Evolutionary conservation across 257 asterid genomes (phyloP), one percentile per base, ranked within the genome.

Genomic region (Nicotiana undulata): DNA sequence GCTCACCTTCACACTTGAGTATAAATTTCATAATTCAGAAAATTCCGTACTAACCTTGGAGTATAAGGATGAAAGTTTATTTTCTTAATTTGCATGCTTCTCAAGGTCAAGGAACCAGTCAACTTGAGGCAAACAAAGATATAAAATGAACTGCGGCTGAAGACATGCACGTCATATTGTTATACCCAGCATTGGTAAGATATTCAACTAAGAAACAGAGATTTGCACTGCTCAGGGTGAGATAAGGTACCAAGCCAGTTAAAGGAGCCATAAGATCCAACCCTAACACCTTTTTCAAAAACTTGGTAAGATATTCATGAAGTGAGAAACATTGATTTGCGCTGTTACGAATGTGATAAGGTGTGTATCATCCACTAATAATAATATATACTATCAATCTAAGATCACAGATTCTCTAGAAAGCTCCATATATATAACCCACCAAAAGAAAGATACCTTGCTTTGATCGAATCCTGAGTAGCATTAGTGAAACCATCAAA

Each of bases 401-500:
- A 55, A 17, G 61, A 55, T 5, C 61, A 55, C 24, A 18, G 22
- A 18, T 55, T 17, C 61, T 55, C 24, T 5, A 55, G 2, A 55
- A 55, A 55, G 18, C 61, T 55, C 61, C 10, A 18, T 16, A n/a
- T 22, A 55, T 55, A 55, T 18, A 10, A 55, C 2, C 61, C 61
- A 18, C 61, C 29, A 4, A 37, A 66, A 34, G 53, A 67, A 18
- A 9, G 31, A 37, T 72, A 91, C 99, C 99, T 91, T 80, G 91
- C 88, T 5, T 91, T 88, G 80, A 95, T 91, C 10, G 97, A 91
- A 89, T 95, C 99, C 85, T 95, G 99, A 84, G 98, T 93, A n/a
- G 99, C 97, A 82, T 95, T 95, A 84, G 99, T 95, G 92, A 95
- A 95, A 82, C 99, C 99, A 85, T 95, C 99, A 81, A 93, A 93